Conservation (phyloP, 768 basidiomycete species). For the Leccinum ochraceum region DNA sequence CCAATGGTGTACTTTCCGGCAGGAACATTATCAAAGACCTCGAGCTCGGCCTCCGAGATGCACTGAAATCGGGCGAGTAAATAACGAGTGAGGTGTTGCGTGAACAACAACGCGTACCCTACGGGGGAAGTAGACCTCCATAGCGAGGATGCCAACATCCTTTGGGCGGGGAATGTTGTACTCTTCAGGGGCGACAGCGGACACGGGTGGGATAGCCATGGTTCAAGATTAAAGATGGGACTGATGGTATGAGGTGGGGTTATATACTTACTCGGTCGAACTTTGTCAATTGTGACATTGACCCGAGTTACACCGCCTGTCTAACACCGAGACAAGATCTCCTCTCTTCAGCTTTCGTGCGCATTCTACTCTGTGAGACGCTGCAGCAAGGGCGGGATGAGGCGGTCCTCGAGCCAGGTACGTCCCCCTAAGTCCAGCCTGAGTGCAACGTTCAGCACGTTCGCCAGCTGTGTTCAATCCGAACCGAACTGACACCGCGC, state of each 20-base stretch:
- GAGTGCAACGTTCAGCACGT: not conserved
- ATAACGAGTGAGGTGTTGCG: slow-evolving; percentile 10
- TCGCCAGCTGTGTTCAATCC: not conserved
- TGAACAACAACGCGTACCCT: slow-evolving; percentile 53
- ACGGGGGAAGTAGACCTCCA: slow-evolving; percentile 95
- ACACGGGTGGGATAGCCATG: slow-evolving; percentile 29
- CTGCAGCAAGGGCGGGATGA: not conserved
- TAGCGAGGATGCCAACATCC: slow-evolving; percentile 91
- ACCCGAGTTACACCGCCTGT: not conserved
- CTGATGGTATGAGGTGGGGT: slow-evolving; percentile 5
- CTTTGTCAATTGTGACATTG: not conserved
- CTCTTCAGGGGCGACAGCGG: slow-evolving; percentile 11
- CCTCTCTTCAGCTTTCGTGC: not conserved
- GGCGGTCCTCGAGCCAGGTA: not conserved
- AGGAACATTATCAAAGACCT: slow-evolving; percentile 90
- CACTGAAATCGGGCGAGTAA: slow-evolving; percentile 52
- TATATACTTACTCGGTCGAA: slow-evolving; percentile 22
- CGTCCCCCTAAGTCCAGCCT: not conserved
- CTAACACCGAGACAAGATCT: not conserved
- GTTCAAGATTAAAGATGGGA: not conserved
- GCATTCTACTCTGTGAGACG: not conserved
- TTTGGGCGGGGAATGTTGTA: slow-evolving; percentile 59
- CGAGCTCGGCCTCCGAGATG: slow-evolving; percentile 93
- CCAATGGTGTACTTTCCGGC: slow-evolving; percentile 99
- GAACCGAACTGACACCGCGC: not conserved